Evolutionary conservation across 202 grass and related monocot genomes (phyloP), one percentile per base, ranked within the genome.

Genomic region (Hordeum pubiflorum): DNA sequence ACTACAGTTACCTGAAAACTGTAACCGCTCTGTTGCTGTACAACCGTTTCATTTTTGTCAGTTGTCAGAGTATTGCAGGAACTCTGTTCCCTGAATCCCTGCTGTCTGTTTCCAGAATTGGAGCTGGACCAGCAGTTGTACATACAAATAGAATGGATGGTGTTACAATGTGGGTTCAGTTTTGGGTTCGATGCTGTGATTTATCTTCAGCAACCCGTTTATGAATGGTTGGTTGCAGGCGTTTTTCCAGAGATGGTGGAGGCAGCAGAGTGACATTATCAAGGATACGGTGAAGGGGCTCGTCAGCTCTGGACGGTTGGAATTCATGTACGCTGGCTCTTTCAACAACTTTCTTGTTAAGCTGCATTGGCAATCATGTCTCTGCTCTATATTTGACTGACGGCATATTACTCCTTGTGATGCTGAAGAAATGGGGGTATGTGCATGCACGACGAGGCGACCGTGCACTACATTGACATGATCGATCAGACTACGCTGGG

Each of bases 391-490:
- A 39, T 9, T 14, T 50, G 80, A 77, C 73, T 67, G 80, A 77
- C 78, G 64, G 22, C 37, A 43, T 63, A n/a, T 43, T 72, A 15
- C n/a, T 85, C 44, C 34, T 85, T 68, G 22, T 78, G 20, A 33
- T 86, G 7, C 52, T 84, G 48, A 78, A 97, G 93, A 91, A 97
- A 97, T 79, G 93, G 93, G 21, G 91, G 94, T 58, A 93, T 97
- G 94, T 97, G 94, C 84, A 93, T 97, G 94, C 94, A 97, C 5
- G 94, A 97, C 33, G 94, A 97, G 56, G 94, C 91, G 5, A 27
- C 89, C 12, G 94, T 97, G 34, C 94, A 97, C 83, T 97, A 91
- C 77, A 93, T 97, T 58, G 94, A 97, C 91, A 97, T 97, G 94
- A 97, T 97, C 38, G 94, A 97, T 73, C 91, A 93, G 72, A 97